A percentile compares a stretch with the other conserved stretches of the same genome.
These are phyloP conservation scores for Tulasnella sp. DNA, from an alignment of 768 basidiomycete genomes.

Conservation along the genomic window DNA sequence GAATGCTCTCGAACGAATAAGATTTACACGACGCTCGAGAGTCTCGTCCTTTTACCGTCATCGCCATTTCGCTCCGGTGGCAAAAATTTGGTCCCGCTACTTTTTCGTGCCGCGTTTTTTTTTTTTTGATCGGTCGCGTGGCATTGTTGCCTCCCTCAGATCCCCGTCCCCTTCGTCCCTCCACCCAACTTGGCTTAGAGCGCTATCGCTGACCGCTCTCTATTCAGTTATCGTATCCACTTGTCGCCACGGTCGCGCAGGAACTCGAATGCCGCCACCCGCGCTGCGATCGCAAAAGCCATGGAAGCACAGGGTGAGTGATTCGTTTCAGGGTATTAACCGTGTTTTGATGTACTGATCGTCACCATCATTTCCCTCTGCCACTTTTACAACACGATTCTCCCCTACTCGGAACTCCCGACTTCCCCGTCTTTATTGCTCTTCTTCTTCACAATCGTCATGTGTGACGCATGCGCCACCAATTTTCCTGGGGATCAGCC, in stretches of 20 bases:
- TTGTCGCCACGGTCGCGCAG: slow-evolving; percentile 77
- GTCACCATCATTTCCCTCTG: background rate
- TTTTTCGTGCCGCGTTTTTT: background rate
- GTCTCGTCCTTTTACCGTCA: background rate
- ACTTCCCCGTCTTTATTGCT: background rate
- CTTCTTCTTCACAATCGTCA: slow-evolving; percentile 1
- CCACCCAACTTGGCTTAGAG: background rate
- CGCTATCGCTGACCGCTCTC: background rate
- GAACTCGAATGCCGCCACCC: slow-evolving; percentile 58
- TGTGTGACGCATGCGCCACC: background rate
- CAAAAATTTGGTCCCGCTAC: background rate
- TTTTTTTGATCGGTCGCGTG: background rate
- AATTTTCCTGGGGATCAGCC: background rate
- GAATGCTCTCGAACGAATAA: background rate
- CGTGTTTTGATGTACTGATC: slow-evolving; percentile 9
- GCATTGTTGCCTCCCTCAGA: background rate
- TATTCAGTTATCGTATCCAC: slow-evolving; percentile 73
- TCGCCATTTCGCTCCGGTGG: background rate
- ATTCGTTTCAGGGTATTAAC: slow-evolving; percentile 12
- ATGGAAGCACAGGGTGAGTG: slow-evolving; percentile 38
- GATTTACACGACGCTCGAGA: background rate
- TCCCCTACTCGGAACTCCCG: background rate
- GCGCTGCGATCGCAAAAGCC: slow-evolving; percentile 59
- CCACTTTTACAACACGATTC: no score
- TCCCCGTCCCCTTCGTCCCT: background rate